Percentiles rank a stretch among this genome's conserved stretches.
These are phyloP conservation scores for Candida sp. DNA, from an alignment of 1,139 yeast genomes.

Conservation along the genomic window DNA sequence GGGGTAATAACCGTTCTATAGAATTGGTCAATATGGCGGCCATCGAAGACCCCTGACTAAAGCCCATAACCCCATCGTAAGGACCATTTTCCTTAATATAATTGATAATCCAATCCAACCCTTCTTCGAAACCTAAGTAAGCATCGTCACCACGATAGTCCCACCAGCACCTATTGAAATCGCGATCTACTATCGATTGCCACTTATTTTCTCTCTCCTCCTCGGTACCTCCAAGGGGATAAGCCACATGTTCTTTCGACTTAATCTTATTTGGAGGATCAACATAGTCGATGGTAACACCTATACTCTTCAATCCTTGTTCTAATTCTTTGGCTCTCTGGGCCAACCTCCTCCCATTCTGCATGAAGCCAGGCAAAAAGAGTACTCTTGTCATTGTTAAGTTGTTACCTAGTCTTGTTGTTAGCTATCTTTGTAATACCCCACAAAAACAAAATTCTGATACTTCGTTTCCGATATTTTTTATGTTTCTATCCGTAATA, in stretches of 20 bases:
- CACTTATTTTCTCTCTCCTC: conserved; percentile 24
- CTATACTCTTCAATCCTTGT: conserved; percentile 60
- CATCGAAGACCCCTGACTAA: conserved; percentile 92
- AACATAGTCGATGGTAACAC: conserved; percentile 38
- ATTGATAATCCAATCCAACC: conserved; percentile 41
- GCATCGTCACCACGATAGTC: conserved; percentile 22
- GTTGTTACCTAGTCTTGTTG: no score
- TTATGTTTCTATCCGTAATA: no score
- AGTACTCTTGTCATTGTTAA: conserved; percentile 16
- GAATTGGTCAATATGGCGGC: conserved; percentile 54
- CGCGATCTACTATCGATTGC: conserved; percentile 35
- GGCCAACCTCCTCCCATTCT: conserved; percentile 72
- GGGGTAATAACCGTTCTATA: conserved; percentile 35
- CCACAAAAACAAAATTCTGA: background rate
- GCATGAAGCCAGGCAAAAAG: conserved; percentile 47
- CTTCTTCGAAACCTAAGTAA: conserved; percentile 29
- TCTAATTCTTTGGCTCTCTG: conserved; percentile 79
- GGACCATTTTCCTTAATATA: conserved; percentile 75
- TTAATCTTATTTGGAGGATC: conserved; percentile 31
- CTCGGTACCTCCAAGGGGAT: conserved; percentile 21
- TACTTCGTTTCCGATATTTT: no score
- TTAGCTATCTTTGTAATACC: background rate
- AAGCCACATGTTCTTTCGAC: conserved; percentile 25
- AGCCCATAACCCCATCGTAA: conserved; percentile 83
- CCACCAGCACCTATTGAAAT: conserved; percentile 53